Base-by-base conservation (phyloP, 1,284 basidiomycete genomes). In the Trametes hirsuta region DNA sequence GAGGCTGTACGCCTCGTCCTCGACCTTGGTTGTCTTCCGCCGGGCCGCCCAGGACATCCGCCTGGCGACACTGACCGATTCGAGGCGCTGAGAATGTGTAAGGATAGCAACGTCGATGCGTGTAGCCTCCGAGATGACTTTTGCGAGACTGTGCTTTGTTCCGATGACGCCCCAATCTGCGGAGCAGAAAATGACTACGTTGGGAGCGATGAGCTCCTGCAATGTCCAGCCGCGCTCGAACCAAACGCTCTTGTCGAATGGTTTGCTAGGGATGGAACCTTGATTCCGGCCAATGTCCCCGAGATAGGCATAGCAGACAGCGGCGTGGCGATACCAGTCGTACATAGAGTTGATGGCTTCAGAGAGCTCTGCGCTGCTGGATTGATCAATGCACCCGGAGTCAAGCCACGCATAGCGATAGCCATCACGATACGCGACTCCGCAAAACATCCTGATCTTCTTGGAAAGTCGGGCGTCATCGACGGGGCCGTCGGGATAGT, bases 311-410 rank as follows among this genome's bases (percentile, higher is more conserved):
- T 54, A 63, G 51, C 62, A 63, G 8, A 54, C 25, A 2, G 6
- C 14, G 2, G 62, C 48, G 34, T 46, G 49, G 2, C 39, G 36
- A 18, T 63, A 63, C 58, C 57, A 63, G 24, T 58, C 36, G 57
- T 18, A 18, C 18, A 18, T 18, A 18, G 18, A 18, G 18, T 18
- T 18, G 18, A 18, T 18, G 18, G 18, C 58, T 34, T 63, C 54
- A 2, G 62, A 63, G 1, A 63, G 34, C 47, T 59, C 62, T 6
- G 62, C 45, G 54, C 58, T 63, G 51, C 58, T 63, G 0, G 49
- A 22, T 39, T 59, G 37, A 47, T 63, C 53, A 47, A 59, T 63
- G 48, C 62, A 63, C 22, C 51, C 50, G 1, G 42, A 25, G 58
- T 63, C 62, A 6, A 47, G 47, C 62, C 62, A 63, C 0, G 47